phyloP scores from a whole-genome alignment of 2,329 filamentous ascomycete species.

The Nannizziopsis barbatae region DNA sequence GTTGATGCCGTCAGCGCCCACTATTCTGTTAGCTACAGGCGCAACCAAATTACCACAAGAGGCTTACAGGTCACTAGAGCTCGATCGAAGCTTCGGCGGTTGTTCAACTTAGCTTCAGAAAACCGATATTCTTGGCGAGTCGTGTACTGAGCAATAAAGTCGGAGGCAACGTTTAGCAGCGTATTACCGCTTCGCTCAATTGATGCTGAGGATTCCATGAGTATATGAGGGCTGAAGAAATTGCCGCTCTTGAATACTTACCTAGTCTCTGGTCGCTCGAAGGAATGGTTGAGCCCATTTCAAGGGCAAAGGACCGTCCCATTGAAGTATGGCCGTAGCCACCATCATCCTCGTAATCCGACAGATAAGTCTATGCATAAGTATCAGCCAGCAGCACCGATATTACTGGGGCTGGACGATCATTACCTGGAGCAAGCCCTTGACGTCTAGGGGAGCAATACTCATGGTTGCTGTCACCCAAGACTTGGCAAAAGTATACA shows the following conservation, averaged over 20 bases:
- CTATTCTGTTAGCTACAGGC: background rate
- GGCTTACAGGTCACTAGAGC: constrained; percentile 3
- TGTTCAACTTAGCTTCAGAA: constrained; percentile 47
- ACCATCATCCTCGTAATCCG: constrained; percentile 84
- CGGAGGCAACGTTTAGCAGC: constrained; percentile 80
- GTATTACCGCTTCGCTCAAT: constrained; percentile 64
- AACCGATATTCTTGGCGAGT: constrained; percentile 92
- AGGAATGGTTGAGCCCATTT: constrained; percentile 81
- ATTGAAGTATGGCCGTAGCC: constrained; percentile 85
- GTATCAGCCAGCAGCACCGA: background rate
- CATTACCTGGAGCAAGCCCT: constrained; percentile 64
- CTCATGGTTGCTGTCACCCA: constrained; percentile 77
- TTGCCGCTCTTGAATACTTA: constrained; percentile 13
- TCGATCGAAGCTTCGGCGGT: constrained; percentile 1
- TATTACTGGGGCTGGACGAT: background rate
- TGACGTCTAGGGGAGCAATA: constrained; percentile 82
- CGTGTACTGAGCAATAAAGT: constrained; percentile 94
- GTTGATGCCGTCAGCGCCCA: background rate
- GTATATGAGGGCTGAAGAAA: background rate
- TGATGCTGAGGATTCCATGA: constrained; percentile 37
- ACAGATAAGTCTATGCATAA: constrained; percentile 65
- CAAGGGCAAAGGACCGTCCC: constrained; percentile 84
- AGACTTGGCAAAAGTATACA: constrained; percentile 62
- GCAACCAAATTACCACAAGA: background rate
- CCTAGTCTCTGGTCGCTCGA: constrained; percentile 73